Evolutionary conservation across 2,329 filamentous ascomycete species (phyloP).

Genomic region (Colletotrichum viniferum): DNA sequence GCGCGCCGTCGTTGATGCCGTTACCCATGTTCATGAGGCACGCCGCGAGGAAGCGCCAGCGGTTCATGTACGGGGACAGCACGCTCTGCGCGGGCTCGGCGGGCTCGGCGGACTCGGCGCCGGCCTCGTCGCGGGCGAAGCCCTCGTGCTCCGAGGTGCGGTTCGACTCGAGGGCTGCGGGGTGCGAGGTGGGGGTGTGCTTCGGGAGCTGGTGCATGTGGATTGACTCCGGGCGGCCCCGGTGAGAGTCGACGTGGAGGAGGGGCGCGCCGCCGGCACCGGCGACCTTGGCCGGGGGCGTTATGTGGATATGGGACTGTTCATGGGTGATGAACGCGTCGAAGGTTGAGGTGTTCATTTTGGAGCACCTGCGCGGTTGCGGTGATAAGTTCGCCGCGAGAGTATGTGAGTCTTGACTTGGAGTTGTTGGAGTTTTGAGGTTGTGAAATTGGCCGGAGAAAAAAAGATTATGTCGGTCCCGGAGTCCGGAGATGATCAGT

Average conservation of each 20-base stretch:
- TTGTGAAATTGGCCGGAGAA: not conserved
- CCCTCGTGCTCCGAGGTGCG: not conserved
- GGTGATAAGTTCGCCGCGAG: fast-evolving
- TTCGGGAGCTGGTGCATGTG: not conserved
- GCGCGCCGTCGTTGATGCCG: constrained; percentile 76
- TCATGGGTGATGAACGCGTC: not conserved
- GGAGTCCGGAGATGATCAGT: not conserved
- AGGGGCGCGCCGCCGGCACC: not conserved
- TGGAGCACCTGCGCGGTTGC: fast-evolving
- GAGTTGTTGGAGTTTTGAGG: not conserved
- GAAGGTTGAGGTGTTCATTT: not conserved
- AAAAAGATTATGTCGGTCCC: not conserved
- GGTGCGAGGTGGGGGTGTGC: not conserved
- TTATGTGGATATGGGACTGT: not conserved
- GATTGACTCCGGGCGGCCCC: not conserved
- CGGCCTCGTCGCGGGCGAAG: not conserved
- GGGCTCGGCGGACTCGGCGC: constrained; percentile 44
- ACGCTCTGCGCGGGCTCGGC: constrained; percentile 60
- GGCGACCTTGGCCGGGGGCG: not conserved
- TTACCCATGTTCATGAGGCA: constrained; percentile 72
- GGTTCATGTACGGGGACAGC: constrained; percentile 70
- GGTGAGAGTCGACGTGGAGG: not conserved
- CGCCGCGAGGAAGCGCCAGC: constrained; percentile 67
- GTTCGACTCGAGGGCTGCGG: not conserved
- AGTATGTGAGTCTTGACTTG: fast-evolving